Percentiles rank a stretch among this genome's conserved stretches.
These are phyloP conservation scores for Xylariaceae sp. DNA, from an alignment of 2,329 filamentous ascomycete species.

Conservation along the genomic window DNA sequence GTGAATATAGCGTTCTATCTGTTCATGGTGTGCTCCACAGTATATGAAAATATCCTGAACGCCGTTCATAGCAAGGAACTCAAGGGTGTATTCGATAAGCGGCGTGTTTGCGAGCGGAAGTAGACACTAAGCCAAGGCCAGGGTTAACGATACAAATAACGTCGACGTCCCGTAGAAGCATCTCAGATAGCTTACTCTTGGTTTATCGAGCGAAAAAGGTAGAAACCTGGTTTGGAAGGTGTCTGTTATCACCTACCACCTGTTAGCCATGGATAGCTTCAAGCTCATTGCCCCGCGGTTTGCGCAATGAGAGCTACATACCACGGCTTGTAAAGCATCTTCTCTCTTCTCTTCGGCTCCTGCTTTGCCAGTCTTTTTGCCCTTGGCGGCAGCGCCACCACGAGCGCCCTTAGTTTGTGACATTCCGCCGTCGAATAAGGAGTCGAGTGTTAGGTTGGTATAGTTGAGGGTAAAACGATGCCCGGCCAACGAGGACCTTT, in stretches of 20 bases:
- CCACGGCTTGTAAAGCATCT: conserved; percentile 58
- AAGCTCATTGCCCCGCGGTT: conserved; percentile 25
- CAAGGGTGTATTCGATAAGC: conserved; percentile 95
- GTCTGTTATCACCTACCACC: conserved; percentile 79
- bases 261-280: conserved; percentile 1
- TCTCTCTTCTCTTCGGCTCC: conserved; percentile 62
- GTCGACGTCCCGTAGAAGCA: neutral
- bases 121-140: conserved; percentile 70
- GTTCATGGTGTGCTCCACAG: conserved; percentile 83
- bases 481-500: conserved; percentile 5
- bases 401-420: conserved; percentile 38
- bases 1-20: conserved; percentile 85
- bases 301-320: conserved; percentile 24
- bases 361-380: conserved; percentile 59
- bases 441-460: neutral
- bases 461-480: neutral
- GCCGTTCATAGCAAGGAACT: conserved; percentile 92
- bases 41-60: conserved; percentile 96
- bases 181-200: conserved; percentile 68
- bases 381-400: conserved; percentile 48
- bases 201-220: conserved; percentile 87
- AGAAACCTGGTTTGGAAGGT: conserved; percentile 91
- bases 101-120: conserved; percentile 92
- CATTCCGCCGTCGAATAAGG: conserved; percentile 27
- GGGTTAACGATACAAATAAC: conserved; percentile 14